phyloP scores from a whole-genome alignment of 495 filamentous ascomycete genomes.

The Hypoxylon trugodes region DNA sequence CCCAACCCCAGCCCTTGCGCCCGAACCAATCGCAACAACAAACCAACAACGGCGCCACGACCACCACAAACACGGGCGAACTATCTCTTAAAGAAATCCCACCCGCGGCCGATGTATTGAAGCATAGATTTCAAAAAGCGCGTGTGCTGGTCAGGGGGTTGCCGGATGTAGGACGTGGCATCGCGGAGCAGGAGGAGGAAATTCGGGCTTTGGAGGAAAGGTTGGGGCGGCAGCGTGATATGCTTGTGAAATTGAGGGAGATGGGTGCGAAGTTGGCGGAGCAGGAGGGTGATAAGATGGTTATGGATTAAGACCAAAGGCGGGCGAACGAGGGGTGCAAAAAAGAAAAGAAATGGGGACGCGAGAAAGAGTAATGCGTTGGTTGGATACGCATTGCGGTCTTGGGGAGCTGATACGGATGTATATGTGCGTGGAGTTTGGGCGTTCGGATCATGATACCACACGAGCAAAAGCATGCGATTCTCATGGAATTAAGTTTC shows the following conservation, averaged over 20 bases:
- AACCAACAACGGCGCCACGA: constrained; percentile 37
- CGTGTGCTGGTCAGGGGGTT: constrained; percentile 70
- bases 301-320: constrained; percentile 7
- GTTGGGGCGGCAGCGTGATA: constrained; percentile 65
- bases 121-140: constrained; percentile 82
- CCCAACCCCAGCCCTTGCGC: no score
- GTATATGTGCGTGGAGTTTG: constrained; percentile 27
- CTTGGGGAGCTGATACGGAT: background rate
- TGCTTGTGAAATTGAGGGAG: constrained; percentile 55
- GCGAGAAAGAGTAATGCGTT: background rate
- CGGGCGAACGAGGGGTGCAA: background rate
- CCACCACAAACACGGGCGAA: constrained; percentile 32
- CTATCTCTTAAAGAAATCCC: constrained; percentile 82
- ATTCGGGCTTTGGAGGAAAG: constrained; percentile 76
- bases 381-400: background rate
- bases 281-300: constrained; percentile 41
- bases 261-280: constrained; percentile 51
- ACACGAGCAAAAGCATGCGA: background rate
- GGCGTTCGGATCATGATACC: constrained; percentile 28
- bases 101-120: constrained; percentile 74
- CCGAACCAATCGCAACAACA: constrained; percentile 40
- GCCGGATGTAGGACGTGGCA: constrained; percentile 75
- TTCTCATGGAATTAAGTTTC: background rate
- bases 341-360: background rate
- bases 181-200: constrained; percentile 82